Evolutionary conservation across 2,329 filamentous ascomycete species (phyloP), one percentile per base, ranked within the genome.

Genomic region (Davidsoniella australis): DNA sequence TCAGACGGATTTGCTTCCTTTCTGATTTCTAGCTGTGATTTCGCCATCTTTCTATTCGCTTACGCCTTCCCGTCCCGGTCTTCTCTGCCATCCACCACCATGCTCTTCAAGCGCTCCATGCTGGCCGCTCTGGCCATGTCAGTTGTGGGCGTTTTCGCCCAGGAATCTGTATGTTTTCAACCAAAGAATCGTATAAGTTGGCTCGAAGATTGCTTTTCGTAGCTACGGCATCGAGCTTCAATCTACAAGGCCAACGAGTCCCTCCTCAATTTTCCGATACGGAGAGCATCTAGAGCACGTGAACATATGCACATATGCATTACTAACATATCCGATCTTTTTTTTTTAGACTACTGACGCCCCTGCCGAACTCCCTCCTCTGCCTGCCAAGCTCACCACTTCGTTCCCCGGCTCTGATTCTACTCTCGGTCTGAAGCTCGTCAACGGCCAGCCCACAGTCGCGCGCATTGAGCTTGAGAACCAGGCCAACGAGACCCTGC

Each of bases 391-490:
- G 52, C 64, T 82, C 59, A 76, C 78, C 55, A 78, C 80, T 53
- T 71, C 70, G 63, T 75, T 78, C 69, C 67, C 76, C 66, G 70
- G 81, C 61, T 63, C 80, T 69, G 85, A 93, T 69, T 80, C 94
- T 66, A 50, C 51, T 6, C 91, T 95, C 58, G 91, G 89, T 59
- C 79, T 96, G 58, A 94, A 94, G 76, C 79, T 96, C 57, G 76
- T 96, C 71, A 98, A 98, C 63, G 86, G 87, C 60, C 80, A 82
- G 56, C 78, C 86, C 40, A 94, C 87, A 55, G 78, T 84, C 64
- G 82, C 87, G 36, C 67, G 93, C 48, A 69, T 98, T 58, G 79
- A 86, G 59, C 72, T 98, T 63, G 76, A 72, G 63, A 98, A 98
- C 71, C 72, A 85, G 54, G 91, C 98, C 67, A 71, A 76, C 10